These are phyloP conservation scores for Syzygium jambos DNA, from an alignment of 345 rosid species.

Conservation along the genomic window DNA sequence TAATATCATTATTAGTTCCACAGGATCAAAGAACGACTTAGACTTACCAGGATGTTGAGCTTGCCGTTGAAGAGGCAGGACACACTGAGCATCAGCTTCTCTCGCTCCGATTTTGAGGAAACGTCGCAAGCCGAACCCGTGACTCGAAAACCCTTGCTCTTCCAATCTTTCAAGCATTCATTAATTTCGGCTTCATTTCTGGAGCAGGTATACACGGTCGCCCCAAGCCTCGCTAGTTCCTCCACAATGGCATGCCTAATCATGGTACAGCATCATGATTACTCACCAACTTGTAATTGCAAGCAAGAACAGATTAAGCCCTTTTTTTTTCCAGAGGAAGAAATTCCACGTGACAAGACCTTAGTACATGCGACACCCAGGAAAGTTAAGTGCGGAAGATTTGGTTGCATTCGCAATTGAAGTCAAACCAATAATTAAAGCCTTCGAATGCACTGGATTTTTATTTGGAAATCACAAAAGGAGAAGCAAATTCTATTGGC, in stretches of 20 bases:
- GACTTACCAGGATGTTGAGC: slow-evolving; percentile 56
- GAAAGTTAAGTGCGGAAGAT: not conserved
- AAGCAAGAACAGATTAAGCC: not conserved
- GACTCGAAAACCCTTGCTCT: slow-evolving; percentile 23
- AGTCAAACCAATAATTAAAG: not conserved
- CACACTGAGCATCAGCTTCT: slow-evolving; percentile 30
- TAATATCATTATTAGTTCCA: not conserved
- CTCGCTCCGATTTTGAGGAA: slow-evolving; percentile 33
- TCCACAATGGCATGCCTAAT: slow-evolving; percentile 53
- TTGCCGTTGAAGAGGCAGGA: slow-evolving; percentile 30
- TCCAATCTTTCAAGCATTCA: slow-evolving; percentile 28
- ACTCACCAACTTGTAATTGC: not conserved
- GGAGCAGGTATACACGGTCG: slow-evolving; percentile 60
- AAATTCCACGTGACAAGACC: not conserved
- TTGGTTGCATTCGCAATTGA: not conserved
- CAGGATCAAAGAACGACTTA: not conserved
- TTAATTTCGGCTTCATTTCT: slow-evolving; percentile 39
- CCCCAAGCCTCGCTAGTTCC: slow-evolving; percentile 23
- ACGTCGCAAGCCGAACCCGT: slow-evolving; percentile 37
- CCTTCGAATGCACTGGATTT: not conserved
- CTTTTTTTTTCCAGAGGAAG: not conserved
- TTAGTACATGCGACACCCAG: not conserved
- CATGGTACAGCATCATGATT: not conserved
- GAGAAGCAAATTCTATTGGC: not conserved
- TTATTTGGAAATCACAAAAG: not conserved